Evolutionary conservation across 106 monocot genomes (phyloP), one percentile per base, ranked within the genome.

Genomic region (Allium fistulosum): DNA sequence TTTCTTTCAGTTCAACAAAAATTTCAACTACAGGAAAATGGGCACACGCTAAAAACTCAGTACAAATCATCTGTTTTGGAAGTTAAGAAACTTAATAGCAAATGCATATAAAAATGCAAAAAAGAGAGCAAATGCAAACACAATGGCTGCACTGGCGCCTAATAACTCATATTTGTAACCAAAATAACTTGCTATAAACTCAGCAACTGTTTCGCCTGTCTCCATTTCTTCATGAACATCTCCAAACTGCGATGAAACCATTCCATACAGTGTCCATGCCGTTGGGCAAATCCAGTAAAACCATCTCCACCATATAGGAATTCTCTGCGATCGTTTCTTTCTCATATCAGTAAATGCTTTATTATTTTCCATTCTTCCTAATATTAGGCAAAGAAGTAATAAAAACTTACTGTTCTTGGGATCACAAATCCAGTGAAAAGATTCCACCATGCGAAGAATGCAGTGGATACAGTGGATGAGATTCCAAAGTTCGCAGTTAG

Each of bases 291-390:
- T 76, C 94, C 94, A 94, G 15, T 65, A 77, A 62, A 83, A 94
- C 94, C 94, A 94, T 72, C 90, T 82, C 87, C 94, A 94, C 94
- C 94, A 90, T n/a, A 87, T 62, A 9, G 94, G 94, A 10, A 94
- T 85, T 46, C 71, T 90, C 94, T 94, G 79, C 63, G 74, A 66
- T 37, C 37, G 5, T 37, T 37, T 37, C 37, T 37, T 1, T 37
- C 37, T 37, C 37, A 5, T 37, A 37, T 37, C 5, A 37, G 37
- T 37, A 2, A 37, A 37, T 37, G 2, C 37, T 37, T 37, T 37
- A 37, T 37, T 37, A 37, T 37, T 37, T 37, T 37, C 37, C 2
- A 5, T 37, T 37, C 37, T 5, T 37, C 5, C 1, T 37, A 5
- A 37, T 37, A 2, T 37, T 37, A 37, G 37, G 37, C 37, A 37